phyloP scores from a whole-genome alignment of 2,329 filamentous ascomycete genomes.

The Fusarium dimerum region DNA sequence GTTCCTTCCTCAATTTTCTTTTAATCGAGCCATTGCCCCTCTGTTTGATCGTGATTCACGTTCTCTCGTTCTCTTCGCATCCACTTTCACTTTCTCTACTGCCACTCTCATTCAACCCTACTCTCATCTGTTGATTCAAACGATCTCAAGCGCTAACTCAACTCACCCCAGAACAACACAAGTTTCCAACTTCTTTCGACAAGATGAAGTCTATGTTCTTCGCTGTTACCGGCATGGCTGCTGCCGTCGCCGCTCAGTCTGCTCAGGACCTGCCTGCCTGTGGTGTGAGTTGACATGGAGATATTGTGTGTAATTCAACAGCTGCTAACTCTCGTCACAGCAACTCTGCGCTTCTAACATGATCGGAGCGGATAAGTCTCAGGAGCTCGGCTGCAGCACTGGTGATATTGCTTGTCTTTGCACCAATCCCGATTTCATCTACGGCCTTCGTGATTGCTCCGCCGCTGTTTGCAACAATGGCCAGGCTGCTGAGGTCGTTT shows the following conservation, averaged over 20 bases:
- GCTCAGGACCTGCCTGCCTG: conserved; percentile 47
- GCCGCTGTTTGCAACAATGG: conserved; percentile 41
- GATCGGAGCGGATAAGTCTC: conserved; percentile 42
- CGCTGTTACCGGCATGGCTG: conserved; percentile 43
- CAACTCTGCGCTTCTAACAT: conserved; percentile 53
- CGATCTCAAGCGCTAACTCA: conserved; percentile 7
- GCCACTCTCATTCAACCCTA: conserved; percentile 9
- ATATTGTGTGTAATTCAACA: background rate
- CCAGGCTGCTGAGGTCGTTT: conserved; percentile 39
- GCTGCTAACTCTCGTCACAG: conserved; percentile 35
- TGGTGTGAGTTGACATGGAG: conserved; percentile 46
- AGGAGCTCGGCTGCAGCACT: conserved; percentile 46
- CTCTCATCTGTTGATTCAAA: conserved; percentile 8
- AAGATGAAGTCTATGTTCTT: conserved; percentile 55
- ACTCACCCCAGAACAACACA: conserved; percentile 12
- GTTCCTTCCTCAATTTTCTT: conserved; percentile 9
- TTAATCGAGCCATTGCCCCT: conserved; percentile 13
- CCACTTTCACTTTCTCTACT: background rate
- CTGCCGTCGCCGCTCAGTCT: conserved; percentile 44
- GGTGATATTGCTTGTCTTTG: conserved; percentile 49
- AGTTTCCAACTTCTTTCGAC: conserved; percentile 26
- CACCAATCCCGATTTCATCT: conserved; percentile 47
- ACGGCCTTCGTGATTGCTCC: conserved; percentile 54
- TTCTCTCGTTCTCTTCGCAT: conserved; percentile 1
- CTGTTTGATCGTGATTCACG: conserved; percentile 16